Evolutionary conservation across 768 basidiomycete species (phyloP).

Genomic region (Lactarius indigo): DNA sequence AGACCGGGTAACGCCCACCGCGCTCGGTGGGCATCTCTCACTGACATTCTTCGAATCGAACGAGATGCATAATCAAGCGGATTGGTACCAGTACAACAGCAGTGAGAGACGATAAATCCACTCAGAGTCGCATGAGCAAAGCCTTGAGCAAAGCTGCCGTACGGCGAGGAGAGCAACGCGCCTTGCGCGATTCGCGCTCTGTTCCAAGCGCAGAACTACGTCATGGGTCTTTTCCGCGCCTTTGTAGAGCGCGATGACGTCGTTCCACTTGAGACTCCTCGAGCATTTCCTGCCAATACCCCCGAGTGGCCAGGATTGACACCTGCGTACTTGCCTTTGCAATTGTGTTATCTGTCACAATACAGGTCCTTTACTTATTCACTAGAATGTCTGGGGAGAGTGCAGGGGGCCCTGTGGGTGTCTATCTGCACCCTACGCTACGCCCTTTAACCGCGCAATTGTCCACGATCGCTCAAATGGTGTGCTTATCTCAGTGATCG

Average conservation of each 20-base stretch:
- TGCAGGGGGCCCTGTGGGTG: neutral
- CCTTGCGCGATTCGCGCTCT: slow-evolving; percentile 62
- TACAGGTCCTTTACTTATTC: no score
- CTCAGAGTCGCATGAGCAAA: neutral
- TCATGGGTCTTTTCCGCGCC: slow-evolving; percentile 81
- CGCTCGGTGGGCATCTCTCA: no score
- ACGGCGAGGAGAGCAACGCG: slow-evolving; percentile 29
- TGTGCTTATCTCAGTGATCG: neutral
- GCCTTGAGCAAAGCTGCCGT: neutral
- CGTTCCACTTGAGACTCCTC: slow-evolving; percentile 58
- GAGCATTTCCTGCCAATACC: slow-evolving; percentile 77
- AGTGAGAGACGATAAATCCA: no score
- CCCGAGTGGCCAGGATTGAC: slow-evolving; percentile 35
- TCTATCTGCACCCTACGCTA: neutral
- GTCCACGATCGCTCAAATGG: neutral
- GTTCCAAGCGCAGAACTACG: slow-evolving; percentile 67
- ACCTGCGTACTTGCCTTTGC: no score
- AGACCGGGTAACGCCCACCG: no score
- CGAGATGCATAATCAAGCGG: no score
- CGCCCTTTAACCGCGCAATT: neutral
- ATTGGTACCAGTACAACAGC: no score
- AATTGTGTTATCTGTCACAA: neutral
- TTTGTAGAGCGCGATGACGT: slow-evolving; percentile 75
- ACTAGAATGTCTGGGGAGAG: neutral
- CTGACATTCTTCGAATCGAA: no score